Percentiles rank a stretch among this genome's conserved stretches.
Evolutionary conservation across 129 eudicot genomes (phyloP).

Genomic region (Ambrosia trifida): DNA sequence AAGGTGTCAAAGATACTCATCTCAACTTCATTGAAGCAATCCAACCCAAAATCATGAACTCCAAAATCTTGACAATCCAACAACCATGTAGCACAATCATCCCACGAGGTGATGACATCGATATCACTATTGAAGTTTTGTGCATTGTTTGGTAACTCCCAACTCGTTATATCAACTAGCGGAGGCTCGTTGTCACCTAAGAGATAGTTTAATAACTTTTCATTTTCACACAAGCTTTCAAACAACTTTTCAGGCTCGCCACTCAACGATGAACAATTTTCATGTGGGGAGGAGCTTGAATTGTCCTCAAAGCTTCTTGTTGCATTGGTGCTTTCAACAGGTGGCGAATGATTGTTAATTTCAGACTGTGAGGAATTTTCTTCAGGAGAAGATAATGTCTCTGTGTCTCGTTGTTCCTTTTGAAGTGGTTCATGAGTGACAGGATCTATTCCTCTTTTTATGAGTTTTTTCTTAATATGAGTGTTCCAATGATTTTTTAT

Average conservation of each 20-base stretch:
- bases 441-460: slow-evolving; percentile 90
- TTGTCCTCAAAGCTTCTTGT: slow-evolving; percentile 45
- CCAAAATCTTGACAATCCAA: slow-evolving; percentile 92
- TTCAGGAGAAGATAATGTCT: slow-evolving; percentile 26
- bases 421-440: slow-evolving; percentile 92
- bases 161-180: slow-evolving; percentile 42
- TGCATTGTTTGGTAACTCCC: slow-evolving; percentile 52
- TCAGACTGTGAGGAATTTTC: slow-evolving; percentile 32
- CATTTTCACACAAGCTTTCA: slow-evolving; percentile 49
- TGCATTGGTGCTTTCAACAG: slow-evolving; percentile 17
- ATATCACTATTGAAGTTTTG: slow-evolving; percentile 23
- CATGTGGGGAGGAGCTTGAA: slow-evolving; percentile 47
- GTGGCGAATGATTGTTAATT: slow-evolving; percentile 17
- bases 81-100: slow-evolving; percentile 65
- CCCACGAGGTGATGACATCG: slow-evolving; percentile 49
- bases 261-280: slow-evolving; percentile 35
- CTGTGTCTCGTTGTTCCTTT: slow-evolving; percentile 33
- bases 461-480: slow-evolving; percentile 85
- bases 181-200: slow-evolving; percentile 57
- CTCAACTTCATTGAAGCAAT: slow-evolving; percentile 59
- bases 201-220: slow-evolving; percentile 65
- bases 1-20: slow-evolving; percentile 41
- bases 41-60: slow-evolving; percentile 75
- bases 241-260: slow-evolving; percentile 44
- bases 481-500: slow-evolving; percentile 96